These are phyloP conservation scores for Colletotrichum sp. DNA, from an alignment of 2,329 filamentous ascomycete species.

Conservation along the genomic window DNA sequence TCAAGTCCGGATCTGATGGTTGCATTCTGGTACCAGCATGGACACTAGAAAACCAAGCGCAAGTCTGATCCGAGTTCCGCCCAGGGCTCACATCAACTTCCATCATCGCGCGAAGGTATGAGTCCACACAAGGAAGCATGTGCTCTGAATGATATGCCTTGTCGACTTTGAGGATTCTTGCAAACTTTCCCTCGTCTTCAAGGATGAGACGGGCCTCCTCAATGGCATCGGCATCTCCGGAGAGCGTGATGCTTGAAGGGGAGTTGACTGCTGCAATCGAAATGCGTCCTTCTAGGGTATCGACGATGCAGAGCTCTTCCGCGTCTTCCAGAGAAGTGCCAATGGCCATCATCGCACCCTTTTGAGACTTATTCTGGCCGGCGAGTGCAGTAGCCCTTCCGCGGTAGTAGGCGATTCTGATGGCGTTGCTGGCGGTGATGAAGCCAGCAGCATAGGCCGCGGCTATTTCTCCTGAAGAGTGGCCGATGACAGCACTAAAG, in stretches of 20 bases:
- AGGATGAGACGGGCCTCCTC: constrained; percentile 23
- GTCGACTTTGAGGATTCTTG: constrained; percentile 26
- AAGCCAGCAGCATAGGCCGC: constrained; percentile 53
- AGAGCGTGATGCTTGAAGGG: constrained; percentile 25
- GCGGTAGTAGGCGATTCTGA: constrained; percentile 25
- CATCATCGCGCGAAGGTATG: background rate
- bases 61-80: background rate
- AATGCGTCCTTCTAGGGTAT: constrained; percentile 20
- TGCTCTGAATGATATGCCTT: constrained; percentile 35
- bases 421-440: constrained; percentile 30
- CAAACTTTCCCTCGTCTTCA: constrained; percentile 21
- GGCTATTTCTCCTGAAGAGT: constrained; percentile 55
- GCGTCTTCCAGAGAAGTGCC: constrained; percentile 22
- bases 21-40: background rate
- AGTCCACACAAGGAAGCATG: constrained; percentile 17
- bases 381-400: constrained; percentile 16
- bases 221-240: constrained; percentile 31
- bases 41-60: background rate
- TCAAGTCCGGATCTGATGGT: background rate
- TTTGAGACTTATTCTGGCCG: background rate
- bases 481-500: constrained; percentile 45
- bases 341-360: constrained; percentile 28
- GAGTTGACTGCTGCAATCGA: constrained; percentile 27
- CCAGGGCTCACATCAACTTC: background rate
- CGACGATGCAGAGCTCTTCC: background rate